Percentiles rank a stretch among this genome's conserved stretches.
Evolutionary conservation across 2,329 filamentous ascomycete species (phyloP).

Genomic region (Trichoderma sp.): DNA sequence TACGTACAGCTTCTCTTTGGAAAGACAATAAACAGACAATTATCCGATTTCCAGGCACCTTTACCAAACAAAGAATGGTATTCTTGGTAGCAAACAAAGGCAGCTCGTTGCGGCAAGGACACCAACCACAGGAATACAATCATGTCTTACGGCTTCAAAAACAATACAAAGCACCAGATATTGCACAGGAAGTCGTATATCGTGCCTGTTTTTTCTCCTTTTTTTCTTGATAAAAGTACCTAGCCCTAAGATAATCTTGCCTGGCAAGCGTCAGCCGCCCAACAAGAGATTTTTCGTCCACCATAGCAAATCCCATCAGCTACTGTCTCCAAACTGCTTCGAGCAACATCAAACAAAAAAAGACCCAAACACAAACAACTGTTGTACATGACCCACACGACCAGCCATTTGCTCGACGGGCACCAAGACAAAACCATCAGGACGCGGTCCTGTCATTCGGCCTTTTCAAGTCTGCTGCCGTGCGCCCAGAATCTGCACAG

Average conservation of each 20-base stretch:
- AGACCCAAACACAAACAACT: conserved; percentile 21
- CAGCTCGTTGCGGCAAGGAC: not conserved
- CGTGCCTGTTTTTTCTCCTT: conserved; percentile 1
- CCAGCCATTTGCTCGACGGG: not conserved
- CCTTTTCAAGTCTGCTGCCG: not conserved
- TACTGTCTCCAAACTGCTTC: conserved; percentile 20
- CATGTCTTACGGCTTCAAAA: not conserved
- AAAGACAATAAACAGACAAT: not conserved
- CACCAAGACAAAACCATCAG: not conserved
- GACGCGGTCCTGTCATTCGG: not conserved
- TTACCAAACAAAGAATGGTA: not conserved
- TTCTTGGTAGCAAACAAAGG: not conserved
- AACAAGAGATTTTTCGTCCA: conserved; percentile 19
- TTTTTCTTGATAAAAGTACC: not conserved
- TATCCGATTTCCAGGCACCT: not conserved
- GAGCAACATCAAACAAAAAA: conserved; percentile 10
- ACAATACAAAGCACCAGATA: not conserved
- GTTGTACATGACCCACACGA: conserved; percentile 25
- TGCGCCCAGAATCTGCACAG: conserved; percentile 23
- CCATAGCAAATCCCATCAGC: conserved; percentile 18
- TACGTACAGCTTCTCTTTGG: not conserved
- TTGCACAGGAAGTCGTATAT: conserved; percentile 4
- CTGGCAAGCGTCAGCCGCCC: conserved; percentile 6
- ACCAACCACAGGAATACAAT: not conserved
- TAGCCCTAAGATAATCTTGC: conserved; percentile 2